Conservation (phyloP, 2,329 filamentous ascomycete genomes). For the Penicillium sp. region DNA sequence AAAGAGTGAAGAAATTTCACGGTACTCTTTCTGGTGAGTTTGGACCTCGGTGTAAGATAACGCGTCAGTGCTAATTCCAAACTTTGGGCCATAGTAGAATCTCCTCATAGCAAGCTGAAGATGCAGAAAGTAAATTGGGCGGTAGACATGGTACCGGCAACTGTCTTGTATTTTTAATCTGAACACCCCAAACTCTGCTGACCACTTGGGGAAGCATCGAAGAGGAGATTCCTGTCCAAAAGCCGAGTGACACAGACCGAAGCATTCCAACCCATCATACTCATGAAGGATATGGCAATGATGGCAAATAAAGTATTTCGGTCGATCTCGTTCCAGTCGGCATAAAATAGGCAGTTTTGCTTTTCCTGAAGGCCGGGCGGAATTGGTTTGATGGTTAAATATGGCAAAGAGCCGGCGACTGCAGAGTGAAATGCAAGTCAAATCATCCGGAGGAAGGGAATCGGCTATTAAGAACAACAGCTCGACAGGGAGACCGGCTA, state of each 20-base stretch:
- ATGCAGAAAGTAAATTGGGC: not conserved
- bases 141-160: not conserved
- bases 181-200: not conserved
- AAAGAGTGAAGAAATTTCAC: not conserved
- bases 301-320: not conserved
- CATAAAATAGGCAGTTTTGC: not conserved
- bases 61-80: conserved; percentile 2
- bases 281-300: not conserved
- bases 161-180: not conserved
- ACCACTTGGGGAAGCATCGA: not conserved
- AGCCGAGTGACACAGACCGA: not conserved
- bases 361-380: not conserved
- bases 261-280: not conserved
- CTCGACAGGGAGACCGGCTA: not conserved
- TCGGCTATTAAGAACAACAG: not conserved
- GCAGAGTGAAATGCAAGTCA: not conserved
- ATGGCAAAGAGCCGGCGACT: not conserved
- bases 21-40: too few relatives aligned
- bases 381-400: not conserved
- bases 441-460: not conserved
- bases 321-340: not conserved
- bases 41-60: conserved; percentile 33
- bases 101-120: conserved; percentile 2
- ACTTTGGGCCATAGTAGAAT: not conserved
- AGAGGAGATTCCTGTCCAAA: not conserved